Evolutionary conservation across 176 grass and related monocot species (phyloP).

Genomic region (Cenchrus fungigraminus): DNA sequence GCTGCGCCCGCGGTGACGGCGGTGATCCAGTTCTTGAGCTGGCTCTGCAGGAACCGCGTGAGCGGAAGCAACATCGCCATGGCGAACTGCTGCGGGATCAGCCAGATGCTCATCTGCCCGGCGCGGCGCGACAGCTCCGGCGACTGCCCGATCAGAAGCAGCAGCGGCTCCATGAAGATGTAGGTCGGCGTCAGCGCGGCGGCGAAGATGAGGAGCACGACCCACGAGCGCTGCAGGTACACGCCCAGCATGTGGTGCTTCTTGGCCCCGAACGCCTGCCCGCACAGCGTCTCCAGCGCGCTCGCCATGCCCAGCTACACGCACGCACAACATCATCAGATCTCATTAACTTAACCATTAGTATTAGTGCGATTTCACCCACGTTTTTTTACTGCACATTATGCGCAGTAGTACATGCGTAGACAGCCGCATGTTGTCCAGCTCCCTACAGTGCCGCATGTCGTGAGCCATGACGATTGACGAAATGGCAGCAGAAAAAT

Average conservation of each 20-base stretch:
- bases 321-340: background rate
- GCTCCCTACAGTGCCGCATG: too few species aligned
- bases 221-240: conserved; percentile 66
- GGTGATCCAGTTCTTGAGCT: conserved; percentile 64
- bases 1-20: conserved; percentile 10
- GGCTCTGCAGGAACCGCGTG: conserved; percentile 63
- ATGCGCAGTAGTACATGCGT: too few species aligned
- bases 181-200: conserved; percentile 47
- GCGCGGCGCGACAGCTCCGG: conserved; percentile 44
- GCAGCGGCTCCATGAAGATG: conserved; percentile 50
- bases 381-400: too few species aligned
- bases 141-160: conserved; percentile 55
- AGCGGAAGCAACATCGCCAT: conserved; percentile 62
- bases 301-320: conserved; percentile 69
- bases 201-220: conserved; percentile 52
- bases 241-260: conserved; percentile 66
- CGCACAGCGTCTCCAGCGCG: conserved; percentile 68
- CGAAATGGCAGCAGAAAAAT: too few species aligned
- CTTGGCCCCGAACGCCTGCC: conserved; percentile 63
- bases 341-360: too few species aligned
- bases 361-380: too few species aligned
- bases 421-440: too few species aligned
- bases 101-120: conserved; percentile 53
- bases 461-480: too few species aligned
- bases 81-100: conserved; percentile 62